Evolutionary conservation across 2,329 filamentous ascomycete species (phyloP), one percentile per base, ranked within the genome.

Genomic region (Amylocarpus encephaloides): DNA sequence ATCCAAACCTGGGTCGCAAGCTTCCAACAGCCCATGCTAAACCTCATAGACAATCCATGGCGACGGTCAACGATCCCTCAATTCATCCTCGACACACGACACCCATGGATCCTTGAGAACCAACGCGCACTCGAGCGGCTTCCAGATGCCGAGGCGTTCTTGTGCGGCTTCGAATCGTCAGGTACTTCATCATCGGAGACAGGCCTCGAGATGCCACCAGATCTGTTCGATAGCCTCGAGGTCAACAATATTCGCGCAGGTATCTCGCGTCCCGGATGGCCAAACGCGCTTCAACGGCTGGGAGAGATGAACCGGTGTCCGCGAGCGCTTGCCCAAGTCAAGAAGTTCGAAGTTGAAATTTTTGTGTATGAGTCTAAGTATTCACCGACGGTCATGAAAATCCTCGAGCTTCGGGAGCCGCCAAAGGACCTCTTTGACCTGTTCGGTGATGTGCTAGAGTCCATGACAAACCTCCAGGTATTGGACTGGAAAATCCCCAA

Each of bases 31-130:
- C 49, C 43, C 33, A 10, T 51, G 6, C 15, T 12, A n/a, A 47
- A 47, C 16, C 19, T 51, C 30, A 46, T 51, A 19, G 49, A 51
- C 26, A 51, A 51, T 15, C 49, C 44, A 38, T 18, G 35, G 40
- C 49, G 49, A 19, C 12, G 11, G 32, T 51, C 49, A 2, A 51
- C 49, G 36, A 33, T 51, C 13, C 49, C 49, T 29, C 49, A 43
- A 43, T 48, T 48, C 19, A 46, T 51, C n/a, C 44, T 51, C 33
- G 49, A 51, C 30, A 36, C 49, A 30, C 38, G 39, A 38, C 49
- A 51, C 38, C 49, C 49, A 33, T 51, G 49, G 49, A 47, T 51
- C 30, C 26, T 51, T 22, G 18, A 36, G 13, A 46, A 51, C 33
- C 44, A 44, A 30, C 49, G 49, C 32, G 43, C 42, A 16, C 44